Base-by-base conservation (phyloP, 2,329 filamentous ascomycete species). In the Sporothrix schenckii region DNA sequence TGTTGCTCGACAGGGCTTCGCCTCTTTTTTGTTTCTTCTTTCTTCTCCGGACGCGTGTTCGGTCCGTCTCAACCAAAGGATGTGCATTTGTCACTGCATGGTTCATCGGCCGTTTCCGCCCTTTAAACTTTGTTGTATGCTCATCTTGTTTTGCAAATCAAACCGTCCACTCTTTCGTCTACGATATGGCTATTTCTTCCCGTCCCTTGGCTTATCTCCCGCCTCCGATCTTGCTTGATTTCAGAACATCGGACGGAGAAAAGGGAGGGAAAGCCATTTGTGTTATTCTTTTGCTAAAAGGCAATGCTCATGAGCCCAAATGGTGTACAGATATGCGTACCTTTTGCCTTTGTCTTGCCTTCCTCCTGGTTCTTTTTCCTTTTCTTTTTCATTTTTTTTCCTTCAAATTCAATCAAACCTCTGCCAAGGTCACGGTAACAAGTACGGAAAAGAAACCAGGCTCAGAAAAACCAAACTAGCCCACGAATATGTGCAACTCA, bases 91-190 rank as follows among this genome's bases (percentile, higher is more conserved):
- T 39, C 58, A 63, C 13, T 27, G 39, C 39, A 63, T 47, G 58
- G 58, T 63, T 44, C 24, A 41, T 65, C 44, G 61, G 61, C 61
- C 61, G 61, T 65, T 50, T 65, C 61, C 61, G 61, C 34, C 19
- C n/a, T 11, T 50, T 49, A 34, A 21, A 50, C 24, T 49, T 41
- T 34, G n/a, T 7, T 21, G 41, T 16, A n/a, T 21, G 56, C 56
- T 44, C 34, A 63, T 63, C 39, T 63, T 63, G 58, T 63, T 27
- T 63, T 63, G 39, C 39, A 63, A 27, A 27, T 63, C 58, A 34
- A 44, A 47, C 58, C 39, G 34, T 44, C 41, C 16, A 47, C 10
- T 44, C 21, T 61, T 24, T 6, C 56, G 14, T 61, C 9, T 30
- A 34, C 34, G 34, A 34, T 5, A 34, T 9, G 6, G 1, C 34